Conservation (phyloP, 495 filamentous ascomycete species). For the Cercophora samala region DNA sequence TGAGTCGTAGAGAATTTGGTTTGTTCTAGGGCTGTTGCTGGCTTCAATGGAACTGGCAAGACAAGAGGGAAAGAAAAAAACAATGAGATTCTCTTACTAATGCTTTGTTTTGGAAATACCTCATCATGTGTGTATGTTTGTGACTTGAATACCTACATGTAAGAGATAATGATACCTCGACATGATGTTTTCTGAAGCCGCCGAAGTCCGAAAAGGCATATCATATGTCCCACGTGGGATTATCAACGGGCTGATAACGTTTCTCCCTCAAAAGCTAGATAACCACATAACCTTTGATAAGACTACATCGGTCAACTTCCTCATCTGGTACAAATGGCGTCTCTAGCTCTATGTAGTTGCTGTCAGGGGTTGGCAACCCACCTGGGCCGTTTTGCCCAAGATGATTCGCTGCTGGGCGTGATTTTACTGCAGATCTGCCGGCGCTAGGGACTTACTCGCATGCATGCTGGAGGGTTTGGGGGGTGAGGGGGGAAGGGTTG, state of each 20-base stretch:
- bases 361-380: neutral
- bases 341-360: neutral
- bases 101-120: too few relatives aligned
- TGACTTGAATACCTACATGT: too few relatives aligned
- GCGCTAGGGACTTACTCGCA: neutral
- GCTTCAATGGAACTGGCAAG: too few relatives aligned
- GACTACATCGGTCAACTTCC: neutral
- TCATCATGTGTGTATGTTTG: too few relatives aligned
- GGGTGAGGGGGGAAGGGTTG: too few relatives aligned
- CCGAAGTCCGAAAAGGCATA: neutral
- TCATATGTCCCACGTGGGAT: neutral
- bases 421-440: conserved; percentile 6
- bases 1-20: too few relatives aligned
- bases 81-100: too few relatives aligned
- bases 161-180: too few relatives aligned
- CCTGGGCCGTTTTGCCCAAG: neutral
- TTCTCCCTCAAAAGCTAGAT: neutral
- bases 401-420: neutral
- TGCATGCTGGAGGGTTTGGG: too few relatives aligned
- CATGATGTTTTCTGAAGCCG: neutral
- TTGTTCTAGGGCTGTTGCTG: too few relatives aligned
- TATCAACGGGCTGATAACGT: neutral
- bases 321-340: neutral
- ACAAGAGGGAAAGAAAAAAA: too few relatives aligned
- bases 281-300: neutral